phyloP scores from a whole-genome alignment of 2,329 filamentous ascomycete species.

The Pseudogymnoascus sp. region DNA sequence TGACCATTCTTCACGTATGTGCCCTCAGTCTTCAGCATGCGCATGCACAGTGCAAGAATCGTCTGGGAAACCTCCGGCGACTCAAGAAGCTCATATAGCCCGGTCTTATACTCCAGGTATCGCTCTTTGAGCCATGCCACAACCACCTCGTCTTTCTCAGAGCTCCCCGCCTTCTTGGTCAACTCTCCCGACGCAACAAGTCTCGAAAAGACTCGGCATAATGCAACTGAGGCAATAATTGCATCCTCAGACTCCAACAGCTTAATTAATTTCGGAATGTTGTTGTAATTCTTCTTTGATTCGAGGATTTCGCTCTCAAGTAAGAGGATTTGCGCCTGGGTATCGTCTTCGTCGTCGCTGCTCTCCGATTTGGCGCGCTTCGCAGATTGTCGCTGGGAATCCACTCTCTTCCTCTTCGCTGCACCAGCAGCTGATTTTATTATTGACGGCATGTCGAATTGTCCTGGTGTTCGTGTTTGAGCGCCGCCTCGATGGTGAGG shows the following conservation, averaged over 20 bases:
- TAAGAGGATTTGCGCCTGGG: constrained; percentile 57
- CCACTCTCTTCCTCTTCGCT: constrained; percentile 40
- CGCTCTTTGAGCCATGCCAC: constrained; percentile 70
- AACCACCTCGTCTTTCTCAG: constrained; percentile 67
- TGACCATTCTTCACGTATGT: constrained; percentile 50
- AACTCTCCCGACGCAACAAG: constrained; percentile 68
- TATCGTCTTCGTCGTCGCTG: constrained; percentile 40
- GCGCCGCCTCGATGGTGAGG: not conserved
- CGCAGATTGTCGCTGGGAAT: constrained; percentile 37
- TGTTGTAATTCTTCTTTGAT: constrained; percentile 86
- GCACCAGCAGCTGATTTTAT: constrained; percentile 13
- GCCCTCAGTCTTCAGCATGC: constrained; percentile 71
- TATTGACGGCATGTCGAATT: constrained; percentile 20
- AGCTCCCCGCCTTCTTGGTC: constrained; percentile 52
- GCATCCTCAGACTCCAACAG: constrained; percentile 49
- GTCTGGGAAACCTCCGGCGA: constrained; percentile 58
- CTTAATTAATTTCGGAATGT: constrained; percentile 65
- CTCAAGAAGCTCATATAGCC: constrained; percentile 52
- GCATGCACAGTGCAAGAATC: constrained; percentile 72
- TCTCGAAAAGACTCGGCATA: constrained; percentile 79
- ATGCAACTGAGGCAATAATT: constrained; percentile 64
- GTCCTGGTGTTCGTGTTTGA: constrained; percentile 13
- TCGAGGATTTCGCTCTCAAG: constrained; percentile 76
- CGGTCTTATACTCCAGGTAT: constrained; percentile 59
- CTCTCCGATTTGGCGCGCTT: constrained; percentile 34